phyloP scores from a whole-genome alignment of 106 monocot genomes.

The Posidonia australis region DNA sequence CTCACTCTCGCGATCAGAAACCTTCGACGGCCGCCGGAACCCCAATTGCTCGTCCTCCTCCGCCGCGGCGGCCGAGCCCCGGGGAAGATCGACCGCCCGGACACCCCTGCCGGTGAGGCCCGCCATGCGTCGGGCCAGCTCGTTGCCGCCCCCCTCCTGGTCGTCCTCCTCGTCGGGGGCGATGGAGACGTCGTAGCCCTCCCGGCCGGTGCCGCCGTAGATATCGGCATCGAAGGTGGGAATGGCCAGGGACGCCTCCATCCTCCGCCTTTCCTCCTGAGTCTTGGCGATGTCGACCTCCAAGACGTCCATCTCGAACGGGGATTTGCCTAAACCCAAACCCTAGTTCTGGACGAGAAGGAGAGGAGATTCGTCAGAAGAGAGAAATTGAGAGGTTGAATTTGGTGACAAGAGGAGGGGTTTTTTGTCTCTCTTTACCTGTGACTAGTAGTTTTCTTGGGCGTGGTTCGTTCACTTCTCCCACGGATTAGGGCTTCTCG shows the following conservation, averaged over 20 bases:
- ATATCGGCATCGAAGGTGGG: conserved; percentile 82
- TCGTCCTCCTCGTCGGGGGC: conserved; percentile 71
- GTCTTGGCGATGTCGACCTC: conserved; percentile 67
- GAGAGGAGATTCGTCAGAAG: background rate
- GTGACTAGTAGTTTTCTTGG: too few species aligned
- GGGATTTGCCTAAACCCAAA: background rate
- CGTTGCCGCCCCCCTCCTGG: conserved; percentile 27
- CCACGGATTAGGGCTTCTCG: too few species aligned
- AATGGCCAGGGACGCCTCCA: conserved; percentile 68
- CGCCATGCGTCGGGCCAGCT: conserved; percentile 53
- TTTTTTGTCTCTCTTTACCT: too few species aligned
- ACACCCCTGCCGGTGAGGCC: conserved; percentile 51
- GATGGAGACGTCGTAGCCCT: conserved; percentile 80
- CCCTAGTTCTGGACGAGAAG: background rate
- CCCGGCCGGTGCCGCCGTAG: conserved; percentile 49
- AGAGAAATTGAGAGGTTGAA: background rate
- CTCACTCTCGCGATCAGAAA: conserved; percentile 88
- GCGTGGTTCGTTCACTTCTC: too few species aligned
- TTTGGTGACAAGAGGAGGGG: background rate
- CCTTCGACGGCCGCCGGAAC: conserved; percentile 49
- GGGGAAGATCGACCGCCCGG: conserved; percentile 44
- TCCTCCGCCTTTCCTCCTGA: conserved; percentile 71
- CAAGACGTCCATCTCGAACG: conserved; percentile 29
- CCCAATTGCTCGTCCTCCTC: conserved; percentile 50
- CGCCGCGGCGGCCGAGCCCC: conserved; percentile 36